Evolutionary conservation across 164 flowering plant species (phyloP).

Genomic region (Chloranthus sessilifolius): DNA sequence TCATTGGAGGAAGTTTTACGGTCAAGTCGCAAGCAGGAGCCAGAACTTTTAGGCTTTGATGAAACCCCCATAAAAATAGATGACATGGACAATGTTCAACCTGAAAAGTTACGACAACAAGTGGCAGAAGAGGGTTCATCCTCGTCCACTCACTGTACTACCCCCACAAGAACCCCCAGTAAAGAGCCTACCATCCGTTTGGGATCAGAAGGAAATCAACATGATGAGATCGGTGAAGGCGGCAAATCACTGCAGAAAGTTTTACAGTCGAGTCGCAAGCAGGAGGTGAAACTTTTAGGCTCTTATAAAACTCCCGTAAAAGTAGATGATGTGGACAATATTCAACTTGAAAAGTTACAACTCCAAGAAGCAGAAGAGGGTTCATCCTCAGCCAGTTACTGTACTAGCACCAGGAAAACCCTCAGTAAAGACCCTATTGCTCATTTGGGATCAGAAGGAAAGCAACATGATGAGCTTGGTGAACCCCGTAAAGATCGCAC

Average conservation of each 20-base stretch:
- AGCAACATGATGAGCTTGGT: background rate
- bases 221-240: conserved; percentile 1
- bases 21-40: conserved; percentile 40
- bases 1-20: conserved; percentile 50
- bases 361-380: conserved; percentile 9
- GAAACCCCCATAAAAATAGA: conserved; percentile 36
- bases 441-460: background rate
- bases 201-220: conserved; percentile 1
- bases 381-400: conserved; percentile 10
- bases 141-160: background rate
- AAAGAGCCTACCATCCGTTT: background rate
- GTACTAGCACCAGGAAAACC: background rate
- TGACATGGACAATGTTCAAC: conserved; percentile 7
- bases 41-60: conserved; percentile 72
- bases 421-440: background rate
- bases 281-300: conserved; percentile 69
- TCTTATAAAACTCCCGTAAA: conserved; percentile 53
- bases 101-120: conserved; percentile 11
- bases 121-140: conserved; percentile 16
- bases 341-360: conserved; percentile 13
- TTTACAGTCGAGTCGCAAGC: conserved; percentile 36
- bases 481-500: background rate
- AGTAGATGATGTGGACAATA: conserved; percentile 10
- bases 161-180: background rate
- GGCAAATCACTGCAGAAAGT: conserved; percentile 46